These are phyloP conservation scores for Podosphaera fusca DNA, from an alignment of 2,329 filamentous ascomycete species.

Conservation along the genomic window DNA sequence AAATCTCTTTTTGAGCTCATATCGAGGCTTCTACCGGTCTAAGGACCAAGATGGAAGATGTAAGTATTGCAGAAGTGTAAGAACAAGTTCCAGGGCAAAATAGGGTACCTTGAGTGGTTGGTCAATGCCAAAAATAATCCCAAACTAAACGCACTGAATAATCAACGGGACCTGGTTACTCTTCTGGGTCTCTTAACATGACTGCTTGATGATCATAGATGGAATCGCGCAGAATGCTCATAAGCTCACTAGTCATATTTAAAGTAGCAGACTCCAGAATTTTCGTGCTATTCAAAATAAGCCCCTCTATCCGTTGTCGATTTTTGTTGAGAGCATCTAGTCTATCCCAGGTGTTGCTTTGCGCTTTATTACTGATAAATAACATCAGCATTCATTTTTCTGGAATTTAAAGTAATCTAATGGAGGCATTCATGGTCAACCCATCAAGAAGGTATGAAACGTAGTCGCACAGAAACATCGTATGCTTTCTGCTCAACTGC, in stretches of 20 bases:
- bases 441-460: background rate
- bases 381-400: background rate
- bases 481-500: background rate
- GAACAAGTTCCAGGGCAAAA: too few relatives aligned
- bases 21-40: too few relatives aligned
- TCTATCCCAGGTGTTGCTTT: constrained; percentile 8
- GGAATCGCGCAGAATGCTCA: background rate
- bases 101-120: too few relatives aligned
- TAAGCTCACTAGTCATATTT: constrained; percentile 11
- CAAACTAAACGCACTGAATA: too few relatives aligned
- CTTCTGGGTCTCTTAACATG: background rate
- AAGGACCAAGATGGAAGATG: too few relatives aligned
- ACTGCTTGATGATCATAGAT: background rate
- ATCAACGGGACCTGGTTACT: too few relatives aligned
- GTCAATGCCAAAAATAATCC: too few relatives aligned
- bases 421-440: background rate
- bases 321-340: constrained; percentile 12
- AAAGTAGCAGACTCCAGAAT: constrained; percentile 9
- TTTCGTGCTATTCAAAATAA: constrained; percentile 12
- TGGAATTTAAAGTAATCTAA: background rate
- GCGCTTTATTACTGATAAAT: constrained; percentile 7
- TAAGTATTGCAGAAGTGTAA: too few relatives aligned
- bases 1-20: too few relatives aligned
- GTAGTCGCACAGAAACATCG: background rate
- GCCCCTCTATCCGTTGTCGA: constrained; percentile 10